These are phyloP conservation scores for Penicillium paneum DNA, from an alignment of 2,329 filamentous ascomycete genomes.

Conservation along the genomic window DNA sequence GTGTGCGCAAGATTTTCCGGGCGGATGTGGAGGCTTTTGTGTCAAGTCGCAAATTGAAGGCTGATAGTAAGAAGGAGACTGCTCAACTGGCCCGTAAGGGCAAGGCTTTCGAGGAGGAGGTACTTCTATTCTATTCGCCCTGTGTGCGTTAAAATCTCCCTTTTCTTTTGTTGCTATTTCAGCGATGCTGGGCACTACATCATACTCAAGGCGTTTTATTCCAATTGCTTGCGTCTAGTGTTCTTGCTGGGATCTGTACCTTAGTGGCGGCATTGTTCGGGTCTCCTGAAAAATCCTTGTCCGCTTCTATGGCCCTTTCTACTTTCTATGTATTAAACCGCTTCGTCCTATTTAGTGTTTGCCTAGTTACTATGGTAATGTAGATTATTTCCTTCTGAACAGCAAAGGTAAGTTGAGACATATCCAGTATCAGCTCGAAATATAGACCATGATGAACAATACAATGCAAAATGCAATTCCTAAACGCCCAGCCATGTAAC, in stretches of 20 bases:
- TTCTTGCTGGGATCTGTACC: background rate
- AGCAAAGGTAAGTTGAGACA: too few species aligned
- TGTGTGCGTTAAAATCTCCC: background rate
- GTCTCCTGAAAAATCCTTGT: background rate
- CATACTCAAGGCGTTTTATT: background rate
- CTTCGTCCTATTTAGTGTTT: background rate
- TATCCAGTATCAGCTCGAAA: background rate
- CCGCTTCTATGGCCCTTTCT: background rate
- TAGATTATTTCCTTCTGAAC: background rate
- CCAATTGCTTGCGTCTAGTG: background rate
- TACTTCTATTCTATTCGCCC: background rate
- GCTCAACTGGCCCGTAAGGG: background rate
- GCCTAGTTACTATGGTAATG: background rate
- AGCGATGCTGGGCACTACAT: background rate
- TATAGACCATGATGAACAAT: background rate
- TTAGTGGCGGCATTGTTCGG: background rate
- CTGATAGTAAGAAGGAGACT: background rate
- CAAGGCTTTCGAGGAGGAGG: background rate
- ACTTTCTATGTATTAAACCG: background rate
- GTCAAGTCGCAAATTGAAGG: background rate
- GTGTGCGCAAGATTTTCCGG: slow-evolving; percentile 27
- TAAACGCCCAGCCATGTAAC: background rate
- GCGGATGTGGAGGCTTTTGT: slow-evolving; percentile 3
- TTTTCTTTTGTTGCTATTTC: background rate
- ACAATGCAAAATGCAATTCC: background rate